Evolutionary conservation across 352 stramenopile genomes (phyloP).

Genomic region (Globisporangium parvum): DNA sequence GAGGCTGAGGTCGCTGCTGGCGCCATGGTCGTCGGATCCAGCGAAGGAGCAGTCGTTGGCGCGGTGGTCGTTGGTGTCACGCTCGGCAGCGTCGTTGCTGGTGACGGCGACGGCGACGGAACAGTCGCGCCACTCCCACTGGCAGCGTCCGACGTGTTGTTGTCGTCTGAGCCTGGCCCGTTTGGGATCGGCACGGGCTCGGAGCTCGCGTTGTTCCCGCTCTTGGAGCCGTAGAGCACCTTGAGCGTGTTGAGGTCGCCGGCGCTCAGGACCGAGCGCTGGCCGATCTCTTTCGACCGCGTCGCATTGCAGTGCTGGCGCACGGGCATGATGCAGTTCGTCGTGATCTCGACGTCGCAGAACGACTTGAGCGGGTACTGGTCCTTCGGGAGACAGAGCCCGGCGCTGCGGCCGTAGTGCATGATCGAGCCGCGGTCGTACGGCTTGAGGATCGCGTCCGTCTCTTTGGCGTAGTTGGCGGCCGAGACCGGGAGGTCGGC

Average conservation of each 20-base stretch:
- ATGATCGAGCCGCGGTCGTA: conserved; percentile 76
- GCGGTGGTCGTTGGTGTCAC: neutral
- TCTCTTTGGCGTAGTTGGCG: conserved; percentile 67
- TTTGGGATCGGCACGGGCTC: conserved; percentile 25
- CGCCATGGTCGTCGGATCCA: neutral
- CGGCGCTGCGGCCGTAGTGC: conserved; percentile 60
- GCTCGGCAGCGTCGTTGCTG: conserved; percentile 3
- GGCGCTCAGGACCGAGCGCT: conserved; percentile 41
- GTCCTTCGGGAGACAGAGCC: conserved; percentile 66
- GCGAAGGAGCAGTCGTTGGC: neutral
- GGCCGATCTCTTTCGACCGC: conserved; percentile 51
- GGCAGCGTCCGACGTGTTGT: neutral
- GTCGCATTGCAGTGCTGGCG: conserved; percentile 68
- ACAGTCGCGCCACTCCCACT: neutral
- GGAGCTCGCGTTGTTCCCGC: conserved; percentile 21
- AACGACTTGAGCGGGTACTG: conserved; percentile 57
- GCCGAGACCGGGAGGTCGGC: conserved; percentile 49
- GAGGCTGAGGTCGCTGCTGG: neutral
- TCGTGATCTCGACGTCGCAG: conserved; percentile 55
- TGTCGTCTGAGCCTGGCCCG: neutral
- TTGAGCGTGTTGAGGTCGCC: conserved; percentile 65
- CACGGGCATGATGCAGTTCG: conserved; percentile 64
- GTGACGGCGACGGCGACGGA: conserved; percentile 11
- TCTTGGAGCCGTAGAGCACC: conserved; percentile 41
- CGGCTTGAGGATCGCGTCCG: conserved; percentile 45